phyloP scores from a whole-genome alignment of 176 grass and related monocot species.

The Rhynchospora breviuscula region DNA sequence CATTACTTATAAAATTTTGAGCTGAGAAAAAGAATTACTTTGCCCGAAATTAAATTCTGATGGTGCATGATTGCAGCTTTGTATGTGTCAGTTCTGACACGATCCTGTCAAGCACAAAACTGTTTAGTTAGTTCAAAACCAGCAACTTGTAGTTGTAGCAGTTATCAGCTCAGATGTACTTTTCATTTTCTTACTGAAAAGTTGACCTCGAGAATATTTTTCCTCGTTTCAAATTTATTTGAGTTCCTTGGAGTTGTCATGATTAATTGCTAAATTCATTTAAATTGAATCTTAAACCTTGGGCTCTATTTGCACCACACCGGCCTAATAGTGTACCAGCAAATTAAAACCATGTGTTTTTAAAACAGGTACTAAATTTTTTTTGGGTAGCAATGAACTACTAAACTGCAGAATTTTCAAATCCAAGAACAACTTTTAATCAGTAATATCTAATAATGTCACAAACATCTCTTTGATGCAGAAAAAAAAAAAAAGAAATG shows the following conservation, averaged over 20 bases:
- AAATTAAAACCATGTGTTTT: background rate
- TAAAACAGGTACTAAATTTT: background rate
- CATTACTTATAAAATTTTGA: background rate
- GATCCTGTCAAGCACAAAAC: conserved; percentile 45
- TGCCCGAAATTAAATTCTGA: conserved; percentile 80
- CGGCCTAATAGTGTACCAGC: background rate
- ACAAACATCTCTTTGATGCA: background rate
- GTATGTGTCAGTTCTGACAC: conserved; percentile 75
- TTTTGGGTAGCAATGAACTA: background rate
- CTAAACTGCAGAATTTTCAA: background rate
- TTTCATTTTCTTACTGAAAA: background rate
- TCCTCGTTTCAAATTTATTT: background rate
- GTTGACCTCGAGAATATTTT: background rate
- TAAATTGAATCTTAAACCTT: background rate
- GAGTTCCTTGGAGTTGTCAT: background rate
- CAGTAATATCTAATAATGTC: background rate
- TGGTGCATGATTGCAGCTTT: conserved; percentile 59
- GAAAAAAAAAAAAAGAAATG: background rate
- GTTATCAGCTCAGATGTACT: background rate
- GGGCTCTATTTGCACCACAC: background rate
- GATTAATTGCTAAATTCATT: background rate
- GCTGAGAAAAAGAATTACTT: conserved; percentile 34
- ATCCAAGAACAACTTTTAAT: background rate
- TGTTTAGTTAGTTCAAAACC: background rate
- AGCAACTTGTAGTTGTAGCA: background rate